Percentiles rank a stretch among this genome's conserved stretches.
Conservation (phyloP, 441 rosid genomes). For the Adansonia grandidieri region DNA sequence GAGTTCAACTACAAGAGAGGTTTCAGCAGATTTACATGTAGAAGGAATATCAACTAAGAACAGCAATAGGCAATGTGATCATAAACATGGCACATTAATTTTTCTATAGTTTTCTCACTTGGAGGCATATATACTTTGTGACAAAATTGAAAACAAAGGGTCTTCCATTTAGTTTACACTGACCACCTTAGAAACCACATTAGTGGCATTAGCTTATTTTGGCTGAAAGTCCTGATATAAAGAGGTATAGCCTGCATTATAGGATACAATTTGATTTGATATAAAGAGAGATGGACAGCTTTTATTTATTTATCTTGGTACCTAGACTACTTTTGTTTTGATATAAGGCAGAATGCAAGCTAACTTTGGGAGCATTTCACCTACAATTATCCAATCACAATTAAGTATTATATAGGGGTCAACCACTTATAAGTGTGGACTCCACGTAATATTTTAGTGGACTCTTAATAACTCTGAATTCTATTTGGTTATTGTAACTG, state of each 20-base stretch:
- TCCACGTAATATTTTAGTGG: too few relatives aligned
- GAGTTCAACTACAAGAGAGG: background rate
- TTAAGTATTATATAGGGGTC: too few relatives aligned
- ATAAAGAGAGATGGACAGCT: background rate
- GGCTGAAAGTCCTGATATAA: background rate
- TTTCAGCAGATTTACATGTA: background rate
- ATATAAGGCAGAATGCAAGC: background rate
- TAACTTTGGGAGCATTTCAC: too few relatives aligned
- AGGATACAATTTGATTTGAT: conserved; percentile 7
- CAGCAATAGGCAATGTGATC: background rate
- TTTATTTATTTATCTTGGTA: background rate
- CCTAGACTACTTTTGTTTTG: background rate
- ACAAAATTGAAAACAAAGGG: background rate
- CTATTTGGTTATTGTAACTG: too few relatives aligned
- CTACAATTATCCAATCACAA: too few relatives aligned
- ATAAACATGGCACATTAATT: background rate
- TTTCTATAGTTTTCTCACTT: background rate
- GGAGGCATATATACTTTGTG: conserved; percentile 12
- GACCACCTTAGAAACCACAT: background rate
- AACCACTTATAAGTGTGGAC: too few relatives aligned
- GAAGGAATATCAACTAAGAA: background rate
- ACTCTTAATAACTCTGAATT: too few relatives aligned
- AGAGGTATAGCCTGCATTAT: background rate
- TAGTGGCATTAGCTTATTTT: conserved; percentile 2
- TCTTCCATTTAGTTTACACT: background rate